A percentile compares a stretch with the other conserved stretches of the same genome.
Evolutionary conservation across 2,329 filamentous ascomycete species (phyloP).

Genomic region (Aspergillus thermomutatus): DNA sequence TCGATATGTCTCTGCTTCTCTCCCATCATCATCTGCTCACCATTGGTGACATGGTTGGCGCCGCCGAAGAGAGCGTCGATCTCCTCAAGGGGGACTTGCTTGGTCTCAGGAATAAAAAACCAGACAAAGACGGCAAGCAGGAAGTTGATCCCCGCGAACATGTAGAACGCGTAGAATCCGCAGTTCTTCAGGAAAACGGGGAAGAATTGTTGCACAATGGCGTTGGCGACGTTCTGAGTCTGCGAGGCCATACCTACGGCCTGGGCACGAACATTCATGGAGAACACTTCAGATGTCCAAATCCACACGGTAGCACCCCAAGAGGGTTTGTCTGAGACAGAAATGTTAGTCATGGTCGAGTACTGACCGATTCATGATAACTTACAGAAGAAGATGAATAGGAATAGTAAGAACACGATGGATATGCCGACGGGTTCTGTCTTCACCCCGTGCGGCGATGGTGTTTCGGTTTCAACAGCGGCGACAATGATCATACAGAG

Average conservation of each 20-base stretch:
- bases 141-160: conserved; percentile 53
- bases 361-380: conserved; percentile 1
- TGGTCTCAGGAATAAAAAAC: conserved; percentile 53
- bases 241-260: conserved; percentile 65
- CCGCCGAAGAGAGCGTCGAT: conserved; percentile 39
- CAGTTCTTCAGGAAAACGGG: conserved; percentile 62
- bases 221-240: conserved; percentile 63
- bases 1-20: conserved; percentile 20
- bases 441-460: conserved; percentile 53
- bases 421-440: conserved; percentile 59
- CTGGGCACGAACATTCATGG: conserved; percentile 68
- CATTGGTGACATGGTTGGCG: conserved; percentile 33
- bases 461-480: conserved; percentile 56
- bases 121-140: conserved; percentile 50
- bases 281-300: conserved; percentile 67
- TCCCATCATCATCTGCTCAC: conserved; percentile 28
- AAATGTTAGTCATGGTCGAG: conserved; percentile 21
- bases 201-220: conserved; percentile 68
- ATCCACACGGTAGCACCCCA: conserved; percentile 71
- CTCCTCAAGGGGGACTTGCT: conserved; percentile 38
- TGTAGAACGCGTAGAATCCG: conserved; percentile 55
- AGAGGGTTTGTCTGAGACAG: conserved; percentile 57
- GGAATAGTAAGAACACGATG: conserved; percentile 66
- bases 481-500: conserved; percentile 67
- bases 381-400: conserved; percentile 54